Evolutionary conservation across 345 rosid genomes (phyloP).

Genomic region (Citrus maxima): DNA sequence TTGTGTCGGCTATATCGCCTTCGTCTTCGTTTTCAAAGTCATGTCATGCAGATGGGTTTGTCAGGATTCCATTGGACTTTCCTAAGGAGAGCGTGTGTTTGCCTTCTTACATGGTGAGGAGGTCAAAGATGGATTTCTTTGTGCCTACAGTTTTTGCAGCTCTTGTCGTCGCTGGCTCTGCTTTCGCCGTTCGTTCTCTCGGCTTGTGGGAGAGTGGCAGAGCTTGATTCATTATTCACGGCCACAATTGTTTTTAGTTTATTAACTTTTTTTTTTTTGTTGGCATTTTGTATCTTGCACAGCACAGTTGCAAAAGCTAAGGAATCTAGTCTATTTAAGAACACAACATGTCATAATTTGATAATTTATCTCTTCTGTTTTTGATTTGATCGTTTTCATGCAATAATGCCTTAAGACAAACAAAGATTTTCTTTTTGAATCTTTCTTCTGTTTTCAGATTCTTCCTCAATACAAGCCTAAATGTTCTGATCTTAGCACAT

Average conservation of each 20-base stretch:
- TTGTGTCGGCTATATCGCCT: constrained; percentile 31
- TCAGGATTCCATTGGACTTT: constrained; percentile 34
- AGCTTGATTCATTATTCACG: background rate
- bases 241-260: background rate
- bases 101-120: constrained; percentile 29
- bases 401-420: background rate
- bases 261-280: too few species aligned
- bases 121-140: constrained; percentile 36
- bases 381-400: background rate
- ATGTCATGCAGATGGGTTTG: constrained; percentile 20
- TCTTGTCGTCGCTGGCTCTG: constrained; percentile 31
- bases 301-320: background rate
- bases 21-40: constrained; percentile 16
- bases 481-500: background rate
- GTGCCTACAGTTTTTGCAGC: constrained; percentile 36
- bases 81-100: constrained; percentile 27
- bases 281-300: too few species aligned
- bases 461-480: background rate
- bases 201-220: constrained; percentile 21
- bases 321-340: background rate
- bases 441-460: background rate
- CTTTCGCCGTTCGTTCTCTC: constrained; percentile 33
- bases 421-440: background rate
- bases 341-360: background rate
- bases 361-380: background rate